phyloP scores from a whole-genome alignment of 2,329 filamentous ascomycete genomes.

The Bipolaris gigantea region DNA sequence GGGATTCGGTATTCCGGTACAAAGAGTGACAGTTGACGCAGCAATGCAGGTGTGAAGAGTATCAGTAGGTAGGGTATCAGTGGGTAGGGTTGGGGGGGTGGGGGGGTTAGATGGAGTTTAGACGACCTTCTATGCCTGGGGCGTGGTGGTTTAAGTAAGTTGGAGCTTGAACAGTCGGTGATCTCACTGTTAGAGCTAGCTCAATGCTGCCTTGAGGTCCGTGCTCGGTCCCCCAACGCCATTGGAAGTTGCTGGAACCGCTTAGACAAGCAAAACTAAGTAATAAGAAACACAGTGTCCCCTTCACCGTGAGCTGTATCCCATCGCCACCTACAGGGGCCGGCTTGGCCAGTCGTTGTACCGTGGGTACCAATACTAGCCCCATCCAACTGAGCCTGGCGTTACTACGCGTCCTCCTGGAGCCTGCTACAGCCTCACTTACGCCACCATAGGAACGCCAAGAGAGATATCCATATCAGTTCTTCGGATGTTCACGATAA shows the following conservation, averaged over 20 bases:
- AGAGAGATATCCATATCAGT: conserved; percentile 7
- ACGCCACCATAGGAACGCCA: conserved; percentile 19
- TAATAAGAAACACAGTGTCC: conserved; percentile 25
- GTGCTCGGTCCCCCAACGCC: conserved; percentile 33
- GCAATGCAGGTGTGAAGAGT: conserved; percentile 20
- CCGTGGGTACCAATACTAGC: conserved; percentile 13
- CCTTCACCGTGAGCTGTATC: conserved; percentile 7
- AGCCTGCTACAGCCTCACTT: conserved; percentile 29
- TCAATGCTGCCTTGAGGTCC: conserved; percentile 29
- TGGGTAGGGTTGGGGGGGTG: conserved; percentile 17
- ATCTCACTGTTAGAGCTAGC: conserved; percentile 31
- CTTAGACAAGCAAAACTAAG: conserved; percentile 14
- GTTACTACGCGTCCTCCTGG: conserved; percentile 26
- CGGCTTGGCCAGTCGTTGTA: conserved; percentile 14
- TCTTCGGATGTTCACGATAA: not conserved
- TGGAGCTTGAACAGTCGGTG: conserved; percentile 31
- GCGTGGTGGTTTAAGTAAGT: conserved; percentile 43
- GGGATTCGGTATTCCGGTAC: conserved; percentile 11
- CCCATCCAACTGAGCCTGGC: conserved; percentile 20
- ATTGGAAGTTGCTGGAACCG: conserved; percentile 36
- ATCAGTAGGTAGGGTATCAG: conserved; percentile 21
- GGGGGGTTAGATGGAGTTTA: conserved; percentile 34
- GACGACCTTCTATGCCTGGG: conserved; percentile 23
- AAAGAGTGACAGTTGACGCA: conserved; percentile 17
- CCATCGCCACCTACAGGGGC: not conserved